Base-by-base conservation (phyloP, 371 early-diverging fungal species). In the Mortierella polycephala region DNA sequence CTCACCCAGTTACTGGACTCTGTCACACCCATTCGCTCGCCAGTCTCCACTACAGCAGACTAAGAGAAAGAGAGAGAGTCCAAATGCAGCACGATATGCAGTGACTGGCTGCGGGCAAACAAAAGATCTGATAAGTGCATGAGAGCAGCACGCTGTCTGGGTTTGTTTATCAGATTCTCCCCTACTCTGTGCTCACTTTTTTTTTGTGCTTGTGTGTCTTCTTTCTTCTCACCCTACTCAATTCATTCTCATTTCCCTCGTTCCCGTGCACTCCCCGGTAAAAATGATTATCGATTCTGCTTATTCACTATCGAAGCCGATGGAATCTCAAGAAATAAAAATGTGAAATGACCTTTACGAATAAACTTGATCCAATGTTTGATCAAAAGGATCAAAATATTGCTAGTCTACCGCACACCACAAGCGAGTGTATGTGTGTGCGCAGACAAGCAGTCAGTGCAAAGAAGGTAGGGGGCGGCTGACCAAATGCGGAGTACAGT, bases 111-210 rank as follows among this genome's bases (percentile, higher is more conserved):
- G 47, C 47, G 10, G 47, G 10, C 47, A 47, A 10, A 47, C 30
- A 30, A 30, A 30, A 30, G 30, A 30, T 30, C 30, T 30, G 30
- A 30, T 30, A 30, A 30, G 30, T 30, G 30, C 30, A 30, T 30
- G 30, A 30, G 30, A 30, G 30, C 4, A 4, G 7, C 37, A 39
- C 37, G 21, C 39, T 56, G 45, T 42, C 54, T 42, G 13, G 18
- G 40, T 57, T 64, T 56, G 57, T 64, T 57, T 64, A 64, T 64
- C 64, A 57, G 64, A 64, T 64, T 57, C 30, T 20, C 23, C 52
- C 54, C 54, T 8, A 50, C 9, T 42, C 51, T 57, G 16, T 58
- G 51, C 51, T 40, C 18, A 21, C 20, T 56, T 23, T 40, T 42
- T 40, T 40, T 30, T 20, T 59, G 30, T 30, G 30, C 4, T 30